Evolutionary conservation across 352 stramenopile genomes (phyloP), one percentile per base, ranked within the genome.

Genomic region (Phytophthora hibernalis): DNA sequence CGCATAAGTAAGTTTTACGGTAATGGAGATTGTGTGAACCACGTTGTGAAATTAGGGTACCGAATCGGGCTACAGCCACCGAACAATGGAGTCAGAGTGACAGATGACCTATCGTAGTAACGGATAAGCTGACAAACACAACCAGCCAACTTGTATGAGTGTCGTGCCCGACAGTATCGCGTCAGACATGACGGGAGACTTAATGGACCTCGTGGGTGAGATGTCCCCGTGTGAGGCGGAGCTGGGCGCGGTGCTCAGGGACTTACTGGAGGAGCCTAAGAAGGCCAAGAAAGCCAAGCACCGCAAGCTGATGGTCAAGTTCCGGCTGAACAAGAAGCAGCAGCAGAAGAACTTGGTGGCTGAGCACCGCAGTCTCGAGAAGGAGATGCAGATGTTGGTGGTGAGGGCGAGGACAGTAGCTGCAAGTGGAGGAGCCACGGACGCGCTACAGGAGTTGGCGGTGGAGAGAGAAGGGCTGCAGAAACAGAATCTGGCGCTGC

Each of bases 321-420:
- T 81, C 58, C 73, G 73, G 1, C 61, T 57, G 26, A 76, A 74
- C 65, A 81, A 79, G 70, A 81, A 81, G 48, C 43, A 65, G 47
- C 42, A 76, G 45, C 53, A 65, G 47, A 59, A 65, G 35, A 62
- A 71, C 35, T 45, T 81, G 45, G 33, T 59, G 38, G 54, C 33
- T 3, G 65, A 77, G 67, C 73, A 79, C 52, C 57, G 44, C 1
- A 31, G 58, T 45, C 70, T 81, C 9, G 66, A 81, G 54, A 28
- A 44, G 8, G 48, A 74, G 43, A 68, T 79, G 52, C 60, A 76
- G 61, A 33, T 53, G 35, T 40, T 81, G 10, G 33, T 58, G n/a
- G 63, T 49, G 24, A 33, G 45, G 26, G 55, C 57, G 16, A 60
- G 50, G 6, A 24, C 38, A 4, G 20, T 48, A 2, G 59, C 65